Conservation (phyloP, 306 rosid species). For the Sophora flavescens region DNA sequence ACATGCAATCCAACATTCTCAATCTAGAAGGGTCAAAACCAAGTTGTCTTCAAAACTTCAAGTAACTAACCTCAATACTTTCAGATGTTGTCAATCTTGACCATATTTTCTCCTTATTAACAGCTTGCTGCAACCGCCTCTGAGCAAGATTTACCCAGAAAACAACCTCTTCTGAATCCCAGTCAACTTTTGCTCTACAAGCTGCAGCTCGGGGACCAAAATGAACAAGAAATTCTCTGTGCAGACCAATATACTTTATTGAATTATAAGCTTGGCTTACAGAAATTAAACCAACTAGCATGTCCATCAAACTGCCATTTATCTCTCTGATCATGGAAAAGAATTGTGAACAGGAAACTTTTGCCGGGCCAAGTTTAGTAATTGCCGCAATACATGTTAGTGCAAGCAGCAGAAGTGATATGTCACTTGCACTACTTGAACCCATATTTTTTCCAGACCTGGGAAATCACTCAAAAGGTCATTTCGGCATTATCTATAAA, state of each 20-base stretch:
- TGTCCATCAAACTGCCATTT: conserved; percentile 93
- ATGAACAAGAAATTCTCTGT: conserved; percentile 87
- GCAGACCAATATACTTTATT: conserved; percentile 78
- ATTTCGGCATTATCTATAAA: conserved; percentile 45
- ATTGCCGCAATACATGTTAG: conserved; percentile 87
- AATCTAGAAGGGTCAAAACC: conserved; percentile 46
- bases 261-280: conserved; percentile 81
- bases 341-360: conserved; percentile 88
- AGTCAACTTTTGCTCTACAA: conserved; percentile 74
- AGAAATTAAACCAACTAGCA: conserved; percentile 80
- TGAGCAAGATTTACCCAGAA: conserved; percentile 95
- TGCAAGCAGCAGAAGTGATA: conserved; percentile 83
- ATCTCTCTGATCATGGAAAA: conserved; percentile 77
- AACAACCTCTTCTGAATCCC: conserved; percentile 85
- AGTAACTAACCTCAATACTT: conserved; percentile 87
- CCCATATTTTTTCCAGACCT: conserved; percentile 71
- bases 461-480: conserved; percentile 51
- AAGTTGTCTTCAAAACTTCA: conserved; percentile 39
- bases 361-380: conserved; percentile 83
- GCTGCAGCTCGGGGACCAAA: conserved; percentile 95
- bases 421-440: conserved; percentile 61
- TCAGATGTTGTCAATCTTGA: conserved; percentile 94
- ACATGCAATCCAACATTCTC: conserved; percentile 38
- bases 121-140: conserved; percentile 83
- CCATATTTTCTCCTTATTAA: conserved; percentile 98